Percentiles rank a stretch among this genome's conserved stretches.
These are phyloP conservation scores for Naumovozyma baii DNA, from an alignment of 805 yeast genomes.

Conservation along the genomic window DNA sequence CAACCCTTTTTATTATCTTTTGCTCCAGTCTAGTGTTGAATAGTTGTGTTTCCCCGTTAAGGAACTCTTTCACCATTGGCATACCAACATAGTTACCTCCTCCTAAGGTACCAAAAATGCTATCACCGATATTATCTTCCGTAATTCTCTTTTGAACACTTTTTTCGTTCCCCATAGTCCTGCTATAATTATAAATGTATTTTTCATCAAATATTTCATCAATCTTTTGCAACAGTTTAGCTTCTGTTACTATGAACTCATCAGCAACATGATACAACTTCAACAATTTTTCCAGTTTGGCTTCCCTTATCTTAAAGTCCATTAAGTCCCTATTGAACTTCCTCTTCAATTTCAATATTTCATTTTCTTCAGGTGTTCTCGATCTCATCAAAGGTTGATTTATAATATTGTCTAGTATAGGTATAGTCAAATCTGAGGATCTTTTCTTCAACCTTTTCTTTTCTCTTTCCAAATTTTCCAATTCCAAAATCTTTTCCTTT, in stretches of 20 bases:
- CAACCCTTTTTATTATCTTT: slow-evolving; percentile 3
- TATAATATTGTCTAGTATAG: slow-evolving; percentile 56
- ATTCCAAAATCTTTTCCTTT: slow-evolving; percentile 32
- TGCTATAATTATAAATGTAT: neutral
- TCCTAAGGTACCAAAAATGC: slow-evolving; percentile 31
- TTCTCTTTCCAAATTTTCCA: slow-evolving; percentile 27
- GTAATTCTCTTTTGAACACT: slow-evolving; percentile 3
- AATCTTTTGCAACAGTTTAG: slow-evolving; percentile 35
- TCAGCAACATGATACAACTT: slow-evolving; percentile 64
- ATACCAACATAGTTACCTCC: slow-evolving; percentile 28
- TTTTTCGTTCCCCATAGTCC: neutral
- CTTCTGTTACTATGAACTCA: slow-evolving; percentile 64
- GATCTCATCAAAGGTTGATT: slow-evolving; percentile 59
- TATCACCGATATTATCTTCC: slow-evolving; percentile 26
- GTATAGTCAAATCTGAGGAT: slow-evolving; percentile 51
- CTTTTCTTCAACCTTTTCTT: slow-evolving; percentile 19
- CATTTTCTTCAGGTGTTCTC: slow-evolving; percentile 63
- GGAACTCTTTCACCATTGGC: slow-evolving; percentile 29
- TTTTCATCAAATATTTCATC: slow-evolving; percentile 22
- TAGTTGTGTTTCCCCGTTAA: slow-evolving; percentile 26
- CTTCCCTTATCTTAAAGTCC: slow-evolving; percentile 44
- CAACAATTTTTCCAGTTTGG: slow-evolving; percentile 47
- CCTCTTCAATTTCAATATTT: slow-evolving; percentile 48
- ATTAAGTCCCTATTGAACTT: slow-evolving; percentile 52
- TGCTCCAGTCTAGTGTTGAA: slow-evolving; percentile 21